Evolutionary conservation across 2,329 filamentous ascomycete genomes (phyloP).

Genomic region (Aspergillus aculeatus): DNA sequence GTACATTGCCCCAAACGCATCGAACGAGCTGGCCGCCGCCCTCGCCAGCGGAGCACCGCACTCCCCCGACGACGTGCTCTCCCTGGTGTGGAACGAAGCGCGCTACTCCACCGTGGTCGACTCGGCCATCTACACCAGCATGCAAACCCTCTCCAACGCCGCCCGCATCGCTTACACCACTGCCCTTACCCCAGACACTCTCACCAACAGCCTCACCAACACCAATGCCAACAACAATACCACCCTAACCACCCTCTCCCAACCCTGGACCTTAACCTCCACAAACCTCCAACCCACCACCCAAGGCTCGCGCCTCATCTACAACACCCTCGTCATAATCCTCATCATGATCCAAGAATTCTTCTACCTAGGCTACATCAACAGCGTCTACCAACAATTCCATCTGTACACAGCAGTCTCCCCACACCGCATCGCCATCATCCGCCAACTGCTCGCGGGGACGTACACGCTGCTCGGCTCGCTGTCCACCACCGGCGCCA

Average conservation of each 20-base stretch:
- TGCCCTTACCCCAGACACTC: constrained; percentile 25
- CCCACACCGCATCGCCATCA: constrained; percentile 30
- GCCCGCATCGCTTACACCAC: constrained; percentile 37
- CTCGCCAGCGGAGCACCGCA: constrained; percentile 35
- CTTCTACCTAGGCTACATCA: constrained; percentile 49
- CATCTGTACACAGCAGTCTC: constrained; percentile 37
- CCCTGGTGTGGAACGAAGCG: constrained; percentile 48
- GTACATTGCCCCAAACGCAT: constrained; percentile 37
- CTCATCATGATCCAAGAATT: constrained; percentile 51
- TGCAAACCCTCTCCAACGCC: constrained; percentile 35
- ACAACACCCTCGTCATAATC: constrained; percentile 48
- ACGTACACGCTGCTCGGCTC: constrained; percentile 44
- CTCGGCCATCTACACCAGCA: constrained; percentile 29
- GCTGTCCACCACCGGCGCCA: constrained; percentile 41
- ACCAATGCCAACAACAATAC: constrained; percentile 26
- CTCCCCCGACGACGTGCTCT: constrained; percentile 36
- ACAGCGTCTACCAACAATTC: constrained; percentile 43
- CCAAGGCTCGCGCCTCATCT: constrained; percentile 45
- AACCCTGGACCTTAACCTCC: constrained; percentile 39
- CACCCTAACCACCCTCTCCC: constrained; percentile 34
- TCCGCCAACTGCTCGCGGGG: constrained; percentile 37
- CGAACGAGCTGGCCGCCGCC: constrained; percentile 36
- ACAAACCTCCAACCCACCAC: constrained; percentile 43
- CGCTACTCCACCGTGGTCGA: constrained; percentile 44
- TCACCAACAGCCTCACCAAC: constrained; percentile 32